Base-by-base conservation (phyloP, 306 rosid genomes). In the Prunus mume region DNA sequence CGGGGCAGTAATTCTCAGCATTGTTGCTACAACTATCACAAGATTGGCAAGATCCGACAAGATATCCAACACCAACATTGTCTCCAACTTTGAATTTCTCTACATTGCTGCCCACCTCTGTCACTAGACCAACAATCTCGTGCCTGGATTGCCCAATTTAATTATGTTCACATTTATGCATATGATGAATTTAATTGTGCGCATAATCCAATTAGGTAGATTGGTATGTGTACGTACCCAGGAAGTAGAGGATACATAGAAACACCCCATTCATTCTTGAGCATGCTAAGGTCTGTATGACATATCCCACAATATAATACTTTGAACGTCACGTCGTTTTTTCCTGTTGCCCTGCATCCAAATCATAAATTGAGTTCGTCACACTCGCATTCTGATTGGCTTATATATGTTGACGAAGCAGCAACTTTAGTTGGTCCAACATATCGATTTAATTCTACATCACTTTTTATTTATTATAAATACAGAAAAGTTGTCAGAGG, bases 291-390 rank as follows among this genome's bases (percentile, higher is more conserved):
- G 20, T 81, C 81, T 13, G 80, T 50, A 63, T 81, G 80, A 52
- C 81, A 76, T 25, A 76, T 81, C 49, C 81, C 81, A 56, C 81
- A 76, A 24, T 81, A 81, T 67, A 76, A 9, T 22, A 81, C 76
- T 64, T 75, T 81, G 12, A 81, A 69, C 5, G 46, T 55, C 11
- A 80, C 62, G 15, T 81, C 84, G 3, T 81, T 63, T 9, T 81
- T 68, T 6, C 76, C 76, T 1, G 76, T 63, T 51, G 30, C 51
- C 67, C 80, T 81, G 73, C 66, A 63, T n/a, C 58, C 66, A 49
- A 64, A 12, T 28, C 30, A 28, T 32, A 32, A 5, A 32, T 32
- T 32, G 1, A 32, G 38, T 32, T 4, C 1, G 38, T 32, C 0
- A 1, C 38, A 32, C 6, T 32, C 7, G 1, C 38, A 32, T 32